Percentiles rank a stretch among this genome's conserved stretches.
phyloP scores from a whole-genome alignment of 345 rosid genomes.

The Toxicodendron radicans region DNA sequence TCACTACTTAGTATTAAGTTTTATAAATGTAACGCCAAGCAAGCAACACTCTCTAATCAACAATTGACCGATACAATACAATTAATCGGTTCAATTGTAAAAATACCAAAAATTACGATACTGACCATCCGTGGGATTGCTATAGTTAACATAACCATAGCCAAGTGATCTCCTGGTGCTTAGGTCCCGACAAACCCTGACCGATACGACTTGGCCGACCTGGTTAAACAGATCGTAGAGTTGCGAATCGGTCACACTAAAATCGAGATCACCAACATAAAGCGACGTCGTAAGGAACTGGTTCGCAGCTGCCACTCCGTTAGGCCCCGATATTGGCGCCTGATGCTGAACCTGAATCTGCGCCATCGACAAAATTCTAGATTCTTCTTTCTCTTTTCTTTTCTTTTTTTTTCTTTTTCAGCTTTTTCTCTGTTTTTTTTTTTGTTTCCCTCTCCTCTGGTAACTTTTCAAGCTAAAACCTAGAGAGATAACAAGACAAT shows the following conservation, averaged over 20 bases:
- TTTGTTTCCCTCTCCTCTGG: conserved; percentile 27
- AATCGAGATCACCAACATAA: conserved; percentile 86
- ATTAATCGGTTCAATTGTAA: not conserved
- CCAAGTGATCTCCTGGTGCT: conserved; percentile 76
- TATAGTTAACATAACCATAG: conserved; percentile 82
- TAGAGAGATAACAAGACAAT: conserved; percentile 15
- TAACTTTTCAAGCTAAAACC: conserved; percentile 9
- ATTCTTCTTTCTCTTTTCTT: conserved; percentile 23
- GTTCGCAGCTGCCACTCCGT: conserved; percentile 44
- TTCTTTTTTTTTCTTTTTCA: not conserved
- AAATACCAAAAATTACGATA: not conserved
- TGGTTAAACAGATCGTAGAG: conserved; percentile 73
- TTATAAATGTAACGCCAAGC: no score
- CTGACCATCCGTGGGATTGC: conserved; percentile 75
- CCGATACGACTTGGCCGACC: conserved; percentile 76
- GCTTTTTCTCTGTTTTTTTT: conserved; percentile 7
- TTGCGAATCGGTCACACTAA: conserved; percentile 67
- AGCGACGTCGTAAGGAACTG: conserved; percentile 62
- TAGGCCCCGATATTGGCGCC: conserved; percentile 34
- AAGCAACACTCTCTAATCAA: not conserved
- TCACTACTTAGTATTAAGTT: no score
- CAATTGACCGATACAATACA: not conserved
- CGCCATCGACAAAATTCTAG: conserved; percentile 50
- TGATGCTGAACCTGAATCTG: conserved; percentile 76
- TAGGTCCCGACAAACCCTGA: conserved; percentile 83